phyloP scores from a whole-genome alignment of 2,329 filamentous ascomycete genomes.

The Aspergillus aculeatinus region DNA sequence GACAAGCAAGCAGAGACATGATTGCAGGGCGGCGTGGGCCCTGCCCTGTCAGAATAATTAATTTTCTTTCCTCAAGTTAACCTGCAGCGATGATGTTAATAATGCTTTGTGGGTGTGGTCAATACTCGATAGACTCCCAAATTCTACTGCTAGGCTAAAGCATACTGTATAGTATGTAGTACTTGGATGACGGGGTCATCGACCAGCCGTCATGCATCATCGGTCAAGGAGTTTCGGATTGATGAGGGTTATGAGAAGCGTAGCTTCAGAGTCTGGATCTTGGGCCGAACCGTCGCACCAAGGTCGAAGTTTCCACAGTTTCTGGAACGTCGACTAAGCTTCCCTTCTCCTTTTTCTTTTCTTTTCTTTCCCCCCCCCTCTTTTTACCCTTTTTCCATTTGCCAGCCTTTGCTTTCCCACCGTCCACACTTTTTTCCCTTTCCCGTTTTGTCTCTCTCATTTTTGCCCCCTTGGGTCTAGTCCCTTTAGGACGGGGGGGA shows the following conservation, averaged over 20 bases:
- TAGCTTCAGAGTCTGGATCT: conserved; percentile 21
- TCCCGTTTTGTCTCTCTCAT: neutral
- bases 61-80: conserved; percentile 3
- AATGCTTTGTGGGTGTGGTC: neutral
- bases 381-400: conserved; percentile 4
- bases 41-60: conserved; percentile 13
- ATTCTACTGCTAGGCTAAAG: too few relatives aligned
- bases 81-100: neutral
- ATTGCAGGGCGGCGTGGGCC: conserved; percentile 19
- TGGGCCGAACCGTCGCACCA: conserved; percentile 20
- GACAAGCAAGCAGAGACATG: conserved; percentile 4
- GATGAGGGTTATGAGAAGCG: conserved; percentile 16
- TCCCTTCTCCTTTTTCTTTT: conserved; percentile 15
- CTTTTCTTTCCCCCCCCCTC: conserved; percentile 9
- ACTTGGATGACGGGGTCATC: conserved; percentile 4
- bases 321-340: conserved; percentile 21
- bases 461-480: conserved; percentile 5
- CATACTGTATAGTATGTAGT: neutral
- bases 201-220: conserved; percentile 9
- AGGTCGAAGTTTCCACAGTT: conserved; percentile 18
- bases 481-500: neutral
- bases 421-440: neutral
- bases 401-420: conserved; percentile 1
- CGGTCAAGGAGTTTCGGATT: conserved; percentile 21
- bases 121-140: neutral